Evolutionary conservation across 2,329 filamentous ascomycete species (phyloP).

Genomic region (Volutella citrinella): DNA sequence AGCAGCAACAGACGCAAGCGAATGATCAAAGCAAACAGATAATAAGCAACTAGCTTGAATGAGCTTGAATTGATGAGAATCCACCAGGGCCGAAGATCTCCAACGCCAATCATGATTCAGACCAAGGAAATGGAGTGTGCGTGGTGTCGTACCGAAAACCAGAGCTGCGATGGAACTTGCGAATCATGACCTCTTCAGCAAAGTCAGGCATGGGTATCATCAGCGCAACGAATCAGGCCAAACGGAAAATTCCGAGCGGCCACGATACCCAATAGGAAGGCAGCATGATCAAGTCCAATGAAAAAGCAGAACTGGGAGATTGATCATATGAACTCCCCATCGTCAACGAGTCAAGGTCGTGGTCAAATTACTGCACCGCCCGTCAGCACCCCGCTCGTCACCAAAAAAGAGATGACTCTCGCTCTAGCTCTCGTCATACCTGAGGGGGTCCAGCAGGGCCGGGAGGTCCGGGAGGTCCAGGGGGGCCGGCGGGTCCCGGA

Average conservation of each 20-base stretch:
- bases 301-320: constrained; percentile 21
- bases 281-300: constrained; percentile 26
- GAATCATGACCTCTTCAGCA: constrained; percentile 24
- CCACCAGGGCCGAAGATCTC: constrained; percentile 37
- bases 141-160: constrained; percentile 28
- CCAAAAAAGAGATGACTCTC: too few relatives aligned
- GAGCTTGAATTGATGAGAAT: constrained; percentile 37
- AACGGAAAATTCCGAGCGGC: constrained; percentile 19
- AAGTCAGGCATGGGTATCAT: constrained; percentile 22
- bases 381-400: too few relatives aligned
- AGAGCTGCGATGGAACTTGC: constrained; percentile 30
- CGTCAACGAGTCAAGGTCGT: constrained; percentile 26
- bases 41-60: constrained; percentile 28
- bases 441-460: constrained; percentile 38
- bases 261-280: constrained; percentile 19
- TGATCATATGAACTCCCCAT: constrained; percentile 22
- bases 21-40: constrained; percentile 24
- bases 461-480: constrained; percentile 35
- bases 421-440: too few relatives aligned
- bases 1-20: background rate
- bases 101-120: constrained; percentile 41
- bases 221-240: constrained; percentile 21
- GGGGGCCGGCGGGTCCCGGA: constrained; percentile 41
- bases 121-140: constrained; percentile 33
- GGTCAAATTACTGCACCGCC: constrained; percentile 26